Evolutionary conservation across 148 eudicot species (phyloP).

Genomic region (Fagopyrum homotropicum): DNA sequence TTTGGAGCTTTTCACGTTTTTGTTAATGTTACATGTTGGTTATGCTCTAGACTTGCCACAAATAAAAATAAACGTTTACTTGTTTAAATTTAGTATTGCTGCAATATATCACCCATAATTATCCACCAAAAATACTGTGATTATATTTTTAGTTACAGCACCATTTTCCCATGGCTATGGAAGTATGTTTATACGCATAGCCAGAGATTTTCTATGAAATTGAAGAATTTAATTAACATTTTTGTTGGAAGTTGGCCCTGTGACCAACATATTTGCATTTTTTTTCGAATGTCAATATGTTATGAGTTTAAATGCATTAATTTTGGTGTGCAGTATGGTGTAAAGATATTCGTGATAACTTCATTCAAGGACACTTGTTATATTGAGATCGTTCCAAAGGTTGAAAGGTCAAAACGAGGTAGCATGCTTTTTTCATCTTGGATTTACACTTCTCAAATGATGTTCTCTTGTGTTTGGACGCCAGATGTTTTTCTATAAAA

Average conservation of each 20-base stretch:
- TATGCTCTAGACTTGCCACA: background rate
- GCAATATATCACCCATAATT: background rate
- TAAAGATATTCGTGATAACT: conserved; percentile 70
- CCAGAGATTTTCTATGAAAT: background rate
- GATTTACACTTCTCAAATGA: no score
- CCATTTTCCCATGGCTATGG: background rate
- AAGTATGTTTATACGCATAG: background rate
- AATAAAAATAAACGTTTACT: background rate
- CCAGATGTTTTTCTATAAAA: no score
- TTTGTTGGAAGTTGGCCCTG: background rate
- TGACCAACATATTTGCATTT: background rate
- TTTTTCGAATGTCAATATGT: background rate
- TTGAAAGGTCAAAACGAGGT: conserved; percentile 74
- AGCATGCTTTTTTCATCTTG: no score
- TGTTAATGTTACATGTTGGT: background rate
- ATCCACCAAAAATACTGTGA: background rate
- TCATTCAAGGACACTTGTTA: conserved; percentile 84
- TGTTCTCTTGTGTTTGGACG: no score
- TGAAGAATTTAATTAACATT: background rate
- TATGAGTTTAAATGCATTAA: background rate
- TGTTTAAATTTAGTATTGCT: background rate
- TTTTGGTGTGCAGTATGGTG: conserved; percentile 62
- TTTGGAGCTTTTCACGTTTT: background rate
- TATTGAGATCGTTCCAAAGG: conserved; percentile 80
- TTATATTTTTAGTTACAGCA: background rate